Conservation (phyloP, 2,329 filamentous ascomycete genomes). For the Botrytis porri region DNA sequence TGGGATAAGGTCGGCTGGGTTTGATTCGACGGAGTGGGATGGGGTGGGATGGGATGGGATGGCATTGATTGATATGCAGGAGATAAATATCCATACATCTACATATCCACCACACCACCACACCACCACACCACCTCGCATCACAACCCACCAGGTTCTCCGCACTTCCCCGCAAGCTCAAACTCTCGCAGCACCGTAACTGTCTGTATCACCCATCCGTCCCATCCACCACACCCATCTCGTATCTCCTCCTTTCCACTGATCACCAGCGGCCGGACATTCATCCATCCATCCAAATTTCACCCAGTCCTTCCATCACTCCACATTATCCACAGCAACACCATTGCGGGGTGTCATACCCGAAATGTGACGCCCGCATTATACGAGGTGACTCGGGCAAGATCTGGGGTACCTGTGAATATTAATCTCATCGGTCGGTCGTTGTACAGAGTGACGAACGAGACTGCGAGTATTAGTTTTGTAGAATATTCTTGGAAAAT, state of each 20-base stretch:
- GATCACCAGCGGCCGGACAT: not conserved
- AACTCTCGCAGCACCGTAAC: not conserved
- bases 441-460: not conserved
- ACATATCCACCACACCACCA: no score
- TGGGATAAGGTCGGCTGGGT: no score
- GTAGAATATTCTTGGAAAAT: not conserved
- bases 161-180: not conserved
- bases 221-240: not conserved
- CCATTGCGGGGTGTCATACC: not conserved
- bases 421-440: not conserved
- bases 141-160: not conserved
- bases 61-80: not conserved
- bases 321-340: not conserved
- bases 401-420: not conserved
- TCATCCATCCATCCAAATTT: not conserved
- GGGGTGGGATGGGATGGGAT: not conserved
- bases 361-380: not conserved
- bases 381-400: not conserved
- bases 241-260: not conserved
- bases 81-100: not conserved
- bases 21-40: no score
- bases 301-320: not conserved
- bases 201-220: not conserved
- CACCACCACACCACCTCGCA: no score
- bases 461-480: not conserved